Evolutionary conservation across 352 stramenopile genomes (phyloP), one percentile per base, ranked within the genome.

Genomic region (Pythium apleroticum): DNA sequence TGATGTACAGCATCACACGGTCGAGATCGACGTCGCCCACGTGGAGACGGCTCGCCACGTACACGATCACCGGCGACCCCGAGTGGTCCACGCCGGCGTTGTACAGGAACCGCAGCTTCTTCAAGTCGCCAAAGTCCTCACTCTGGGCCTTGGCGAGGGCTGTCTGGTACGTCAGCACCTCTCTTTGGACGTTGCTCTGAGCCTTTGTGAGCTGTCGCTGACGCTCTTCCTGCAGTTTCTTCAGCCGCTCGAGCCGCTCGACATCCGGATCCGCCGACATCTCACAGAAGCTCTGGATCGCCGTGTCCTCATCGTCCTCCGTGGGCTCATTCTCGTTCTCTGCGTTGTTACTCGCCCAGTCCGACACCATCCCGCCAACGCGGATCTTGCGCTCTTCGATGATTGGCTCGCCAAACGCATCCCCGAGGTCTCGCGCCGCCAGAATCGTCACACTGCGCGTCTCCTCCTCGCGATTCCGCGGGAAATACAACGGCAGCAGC

Each of bases 301-400:
- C 71, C 10, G 58, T 71, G 30, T 85, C 76, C 58, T 69, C 64
- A 56, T 88, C 78, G 14, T 59, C 46, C 8, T 78, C 62, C 15
- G 31, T 50, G 22, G 11, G 37, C 59, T 67, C 72, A 14, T 60
- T 46, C n/a, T 85, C 54, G 11, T 76, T 73, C 1, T 69, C 68
- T 17, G 50, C 45, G 28, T 30, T 71, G 63, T 37, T 58, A 46
- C 22, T 37, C 4, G 17, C n/a, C 5, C 30, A 46, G n/a, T 33
- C 14, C 27, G 53, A 41, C 17, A 68, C 20, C 53, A 71, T 48
- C 72, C 62, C 48, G 55, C 61, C 30, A 28, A 94, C 93, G 31
- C 84, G 84, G 54, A 96, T 94, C 75, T 88, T 88, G 20, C 88
- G 80, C 57, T 96, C 88, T 31, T 75, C 69, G 24, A 94, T 91